Evolutionary conservation across 148 eudicot species (phyloP), one percentile per base, ranked within the genome.

Genomic region (Bassia scoparia): DNA sequence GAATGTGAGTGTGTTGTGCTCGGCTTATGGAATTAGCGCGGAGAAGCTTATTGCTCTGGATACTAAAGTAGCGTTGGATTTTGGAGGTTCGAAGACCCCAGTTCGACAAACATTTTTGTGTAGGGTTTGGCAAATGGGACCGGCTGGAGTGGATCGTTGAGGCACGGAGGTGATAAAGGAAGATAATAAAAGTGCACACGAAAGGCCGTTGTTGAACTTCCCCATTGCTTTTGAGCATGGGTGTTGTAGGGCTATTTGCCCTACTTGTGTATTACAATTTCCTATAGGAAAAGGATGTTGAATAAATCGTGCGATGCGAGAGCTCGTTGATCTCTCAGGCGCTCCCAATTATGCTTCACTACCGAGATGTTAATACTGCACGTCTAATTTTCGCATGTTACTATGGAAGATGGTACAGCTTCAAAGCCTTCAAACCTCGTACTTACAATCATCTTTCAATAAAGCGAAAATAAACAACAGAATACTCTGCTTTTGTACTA

Each of bases 1-100:
- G 86, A 86, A 33, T 94, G 98, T 26, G 89, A 88, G 20, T 94
- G 98, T 81, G 93, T 94, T 75, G 98, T 96, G n/a, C 18, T 91
- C 98, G 1, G 89, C 89, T 46, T 89, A 89, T 55, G 98, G 93
- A 73, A 79, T 94, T 10, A 80, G 61, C 30, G 91, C 91, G 69
- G 98, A 89, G 72, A 94, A 84, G 60, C 84, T 16, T 91, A 88
- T 66, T 94, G 98, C 69, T 94, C 69, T 94, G 98, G 98, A 77
- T 91, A 31, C 65, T 94, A 60, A 88, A 68, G 70, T n/a, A 85
- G 86, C n/a, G 49, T 76, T 94, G 84, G 91, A 88, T 78, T 94
- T 83, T 70, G 98, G 98, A 16, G 98, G 98, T 94, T 85, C 55
- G 87, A 89, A 78, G 96, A 94, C 70, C 83, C 93, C 21, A 89